Evolutionary conservation across 352 stramenopile species (phyloP).

Genomic region (Globisporangium irregulare): DNA sequence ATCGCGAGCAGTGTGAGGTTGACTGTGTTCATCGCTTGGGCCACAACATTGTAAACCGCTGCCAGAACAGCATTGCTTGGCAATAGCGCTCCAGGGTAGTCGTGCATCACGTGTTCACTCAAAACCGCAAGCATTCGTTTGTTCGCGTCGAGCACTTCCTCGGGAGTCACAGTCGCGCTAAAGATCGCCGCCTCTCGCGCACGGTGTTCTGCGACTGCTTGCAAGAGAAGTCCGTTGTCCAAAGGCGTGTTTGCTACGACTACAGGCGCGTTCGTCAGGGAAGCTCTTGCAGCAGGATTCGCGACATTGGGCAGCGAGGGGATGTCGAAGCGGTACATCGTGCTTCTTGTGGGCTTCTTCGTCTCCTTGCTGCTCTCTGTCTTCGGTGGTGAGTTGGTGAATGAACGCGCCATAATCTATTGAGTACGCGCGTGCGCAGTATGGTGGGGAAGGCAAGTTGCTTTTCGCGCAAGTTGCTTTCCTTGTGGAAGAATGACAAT

Average conservation of each 20-base stretch:
- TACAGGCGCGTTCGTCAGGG: neutral
- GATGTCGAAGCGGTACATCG: neutral
- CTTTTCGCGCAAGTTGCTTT: neutral
- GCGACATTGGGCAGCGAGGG: neutral
- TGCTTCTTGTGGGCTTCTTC: neutral
- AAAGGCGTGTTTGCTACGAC: neutral
- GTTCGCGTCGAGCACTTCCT: neutral
- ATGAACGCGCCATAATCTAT: neutral
- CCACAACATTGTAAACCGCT: neutral
- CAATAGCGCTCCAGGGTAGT: neutral
- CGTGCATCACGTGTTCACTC: neutral
- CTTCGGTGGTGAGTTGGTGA: neutral
- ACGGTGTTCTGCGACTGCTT: neutral
- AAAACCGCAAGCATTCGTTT: neutral
- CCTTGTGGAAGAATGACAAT: neutral
- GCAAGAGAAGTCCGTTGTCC: neutral
- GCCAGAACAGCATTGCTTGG: neutral
- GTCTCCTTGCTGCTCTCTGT: neutral
- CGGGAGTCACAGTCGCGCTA: neutral
- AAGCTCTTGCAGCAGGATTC: neutral
- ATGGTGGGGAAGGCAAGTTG: neutral
- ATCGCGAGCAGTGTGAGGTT: neutral
- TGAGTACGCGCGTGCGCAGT: neutral
- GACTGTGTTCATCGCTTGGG: neutral
- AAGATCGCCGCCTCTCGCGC: neutral